Percentiles rank a stretch among this genome's conserved stretches.
Evolutionary conservation across 2,329 filamentous ascomycete genomes (phyloP).

Genomic region (Monilinia laxa): DNA sequence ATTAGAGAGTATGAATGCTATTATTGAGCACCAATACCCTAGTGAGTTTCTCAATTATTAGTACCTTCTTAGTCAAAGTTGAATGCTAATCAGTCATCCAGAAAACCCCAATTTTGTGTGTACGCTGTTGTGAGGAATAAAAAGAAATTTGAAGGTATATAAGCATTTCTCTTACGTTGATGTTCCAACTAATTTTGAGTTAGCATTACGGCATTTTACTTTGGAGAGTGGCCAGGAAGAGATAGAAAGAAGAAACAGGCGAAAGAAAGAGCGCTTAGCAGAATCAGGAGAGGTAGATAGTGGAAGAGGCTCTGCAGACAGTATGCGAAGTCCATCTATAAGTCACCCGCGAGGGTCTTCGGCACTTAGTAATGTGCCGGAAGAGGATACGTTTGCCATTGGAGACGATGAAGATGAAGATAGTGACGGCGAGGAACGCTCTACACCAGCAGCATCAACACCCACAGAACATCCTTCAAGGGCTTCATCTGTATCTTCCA

Average conservation of each 20-base stretch:
- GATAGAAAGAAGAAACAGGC: conserved; percentile 74
- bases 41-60: conserved; percentile 51
- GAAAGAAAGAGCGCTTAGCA: conserved; percentile 60
- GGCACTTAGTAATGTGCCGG: conserved; percentile 66
- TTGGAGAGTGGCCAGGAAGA: conserved; percentile 90
- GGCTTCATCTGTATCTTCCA: conserved; percentile 66
- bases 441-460: conserved; percentile 61
- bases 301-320: conserved; percentile 64
- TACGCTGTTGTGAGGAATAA: conserved; percentile 76
- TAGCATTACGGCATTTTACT: conserved; percentile 77
- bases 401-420: conserved; percentile 73
- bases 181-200: conserved; percentile 13
- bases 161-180: conserved; percentile 12
- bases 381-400: conserved; percentile 85
- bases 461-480: conserved; percentile 62
- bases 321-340: conserved; percentile 60
- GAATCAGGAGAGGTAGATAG: conserved; percentile 49
- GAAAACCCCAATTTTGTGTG: conserved; percentile 81
- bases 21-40: conserved; percentile 83
- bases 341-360: conserved; percentile 53
- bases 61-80: not conserved
- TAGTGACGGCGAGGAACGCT: conserved; percentile 49
- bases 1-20: conserved; percentile 83
- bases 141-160: conserved; percentile 68
- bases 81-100: conserved; percentile 12